Evolutionary conservation across 805 yeast genomes (phyloP), one percentile per base, ranked within the genome.

Genomic region (Saccharomycopsis sp.): DNA sequence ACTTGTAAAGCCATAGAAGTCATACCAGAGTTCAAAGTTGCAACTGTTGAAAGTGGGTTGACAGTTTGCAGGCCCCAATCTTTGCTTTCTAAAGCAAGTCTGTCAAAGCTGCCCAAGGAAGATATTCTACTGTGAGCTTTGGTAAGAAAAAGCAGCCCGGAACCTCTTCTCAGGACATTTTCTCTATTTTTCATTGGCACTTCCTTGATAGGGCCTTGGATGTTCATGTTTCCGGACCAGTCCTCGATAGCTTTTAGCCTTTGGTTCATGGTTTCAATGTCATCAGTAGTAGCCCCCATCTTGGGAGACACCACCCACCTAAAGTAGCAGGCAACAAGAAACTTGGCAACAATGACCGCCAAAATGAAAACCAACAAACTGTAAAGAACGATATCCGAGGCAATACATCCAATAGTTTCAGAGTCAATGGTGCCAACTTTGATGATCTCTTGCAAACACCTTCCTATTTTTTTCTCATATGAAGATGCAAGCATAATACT

Each of bases 401-500:
- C 94, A 54, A 92, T 77, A 63, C 98, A 92, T 4, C 98, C 98
- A 53, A 92, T 76, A 5, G 95, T 77, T 29, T 83, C 84, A 2
- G 88, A 75, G 56, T 92, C 97, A 31, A 92, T 74, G 36, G 75
- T 77, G 17, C 98, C 98, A 12, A 89, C 94, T 60, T 81, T 85
- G 38, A 83, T 67, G 40, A 86, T 82, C 59, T 92, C 97, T 8
- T 80, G 65, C 41, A 92, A 64, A 59, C 98, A 92, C 52, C 77
- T 73, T 5, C 92, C 95, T 4, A 77, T 74, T 53, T 72, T 69
- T 43, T 88, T 73, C n/a, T 71, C 74, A 25, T 76, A 67, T 23
- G 77, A 73, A 27, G 83, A 72, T 41, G 79, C 65, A 43, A 85
- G 67, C 16, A 85, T 69, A 36, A 80, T 54, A 0, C 96, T 82